Base-by-base conservation (phyloP, 2,329 filamentous ascomycete genomes). In the Ustulina deusta region DNA sequence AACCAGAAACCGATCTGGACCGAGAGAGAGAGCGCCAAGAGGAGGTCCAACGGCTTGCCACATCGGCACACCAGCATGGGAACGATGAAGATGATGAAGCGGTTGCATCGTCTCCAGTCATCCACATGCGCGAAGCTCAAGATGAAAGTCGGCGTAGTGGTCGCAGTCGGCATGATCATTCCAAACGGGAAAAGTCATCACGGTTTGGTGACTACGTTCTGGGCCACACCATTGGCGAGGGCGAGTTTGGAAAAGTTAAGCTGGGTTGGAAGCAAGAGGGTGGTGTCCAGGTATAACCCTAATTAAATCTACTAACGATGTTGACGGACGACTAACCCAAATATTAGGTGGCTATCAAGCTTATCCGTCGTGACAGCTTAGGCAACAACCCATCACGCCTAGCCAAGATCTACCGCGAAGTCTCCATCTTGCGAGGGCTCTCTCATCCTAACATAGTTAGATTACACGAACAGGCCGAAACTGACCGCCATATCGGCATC, bases 171-270 rank as follows among this genome's bases (percentile, higher is more conserved):
- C 88, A 90, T 69, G 88, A 91, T 70, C 86, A 90, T 75, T 80
- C 82, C 0, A 86, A 85, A 71, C 78, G 82, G 42, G 85, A 90
- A 74, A 97, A 97, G 83, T 89, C 91, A 71, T 94, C 91, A 48
- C 94, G 93, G 72, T 98, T 99, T 78, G 95, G 95, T 68, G 94
- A 97, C 71, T 99, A 98, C 80, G 93, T 97, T 68, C 86, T 99
- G 3, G 96, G 96, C 40, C 95, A 97, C 79, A 98, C 95, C 2
- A 91, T 99, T 57, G 96, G 96, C 57, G 96, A 99, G 83, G 96
- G 96, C 69, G 96, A 99, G 81, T 99, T 99, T 79, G 96, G 96
- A 72, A 99, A 99, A 79, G 96, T 99, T 75, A 98, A 97, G 81
- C 89, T 98, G 77, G 96, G 96, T 29, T 99, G 96, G 96, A 98